A percentile compares a stretch with the other conserved stretches of the same genome.
phyloP scores from a whole-genome alignment of 2,329 filamentous ascomycete genomes.

The Pestalotiopsis sp. region DNA sequence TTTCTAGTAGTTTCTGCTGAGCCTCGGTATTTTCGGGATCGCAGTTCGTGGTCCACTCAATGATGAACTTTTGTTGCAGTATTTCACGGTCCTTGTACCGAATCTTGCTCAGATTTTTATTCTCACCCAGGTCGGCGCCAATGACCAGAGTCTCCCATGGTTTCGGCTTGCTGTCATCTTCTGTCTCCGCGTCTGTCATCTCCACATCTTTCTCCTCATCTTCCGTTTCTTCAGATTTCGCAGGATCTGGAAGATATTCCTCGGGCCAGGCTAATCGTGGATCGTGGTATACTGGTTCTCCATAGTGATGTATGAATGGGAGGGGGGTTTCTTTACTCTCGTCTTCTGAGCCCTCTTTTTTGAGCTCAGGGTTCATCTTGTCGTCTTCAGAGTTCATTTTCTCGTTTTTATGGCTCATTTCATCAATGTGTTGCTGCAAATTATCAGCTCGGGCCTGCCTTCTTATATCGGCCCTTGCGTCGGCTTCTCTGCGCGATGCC shows the following conservation, averaged over 20 bases:
- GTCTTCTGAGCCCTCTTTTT: no score
- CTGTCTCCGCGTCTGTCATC: background rate
- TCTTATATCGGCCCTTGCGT: background rate
- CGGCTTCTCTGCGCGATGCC: background rate
- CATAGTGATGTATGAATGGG: no score
- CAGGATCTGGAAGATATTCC: background rate
- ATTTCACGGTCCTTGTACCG: conserved; percentile 38
- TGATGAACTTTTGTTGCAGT: conserved; percentile 34
- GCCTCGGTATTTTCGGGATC: conserved; percentile 23
- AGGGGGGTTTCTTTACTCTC: background rate
- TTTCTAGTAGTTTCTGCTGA: conserved; percentile 23
- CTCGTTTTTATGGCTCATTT: background rate
- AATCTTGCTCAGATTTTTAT: conserved; percentile 31
- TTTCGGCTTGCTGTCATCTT: conserved; percentile 11
- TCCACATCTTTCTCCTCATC: background rate
- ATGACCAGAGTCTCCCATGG: conserved; percentile 33
- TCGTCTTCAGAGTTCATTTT: no score
- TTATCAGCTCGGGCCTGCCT: background rate
- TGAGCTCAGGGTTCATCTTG: no score
- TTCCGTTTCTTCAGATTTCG: background rate
- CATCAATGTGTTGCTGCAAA: background rate
- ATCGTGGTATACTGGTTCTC: background rate
- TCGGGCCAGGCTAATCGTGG: background rate
- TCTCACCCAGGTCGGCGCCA: conserved; percentile 33
- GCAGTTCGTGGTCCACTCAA: conserved; percentile 24